phyloP scores from a whole-genome alignment of 805 yeast genomes.

The Spencermartinsiella europaea region DNA sequence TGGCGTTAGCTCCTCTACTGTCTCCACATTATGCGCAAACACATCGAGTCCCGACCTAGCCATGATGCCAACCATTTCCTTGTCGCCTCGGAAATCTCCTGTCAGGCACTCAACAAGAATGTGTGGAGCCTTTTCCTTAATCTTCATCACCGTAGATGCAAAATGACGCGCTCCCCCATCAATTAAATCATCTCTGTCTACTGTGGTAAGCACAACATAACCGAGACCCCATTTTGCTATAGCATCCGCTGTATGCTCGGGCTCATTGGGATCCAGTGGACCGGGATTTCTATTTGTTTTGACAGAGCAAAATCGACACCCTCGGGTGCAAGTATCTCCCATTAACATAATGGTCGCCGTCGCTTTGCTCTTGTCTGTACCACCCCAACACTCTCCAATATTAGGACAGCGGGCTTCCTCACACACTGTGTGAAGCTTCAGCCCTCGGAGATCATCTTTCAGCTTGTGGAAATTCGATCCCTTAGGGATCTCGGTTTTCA shows the following conservation, averaged over 20 bases:
- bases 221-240: conserved; percentile 98
- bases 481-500: conserved; percentile 94
- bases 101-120: conserved; percentile 88
- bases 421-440: conserved; percentile 91
- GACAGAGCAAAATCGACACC: conserved; percentile 97
- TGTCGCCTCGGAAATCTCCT: conserved; percentile 93
- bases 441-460: conserved; percentile 80
- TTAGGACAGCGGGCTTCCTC: conserved; percentile 99
- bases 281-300: conserved; percentile 86
- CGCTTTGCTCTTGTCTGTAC: conserved; percentile 81
- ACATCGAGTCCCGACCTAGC: conserved; percentile 90
- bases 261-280: conserved; percentile 91
- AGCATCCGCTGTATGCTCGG: conserved; percentile 97
- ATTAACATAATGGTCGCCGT: conserved; percentile 96
- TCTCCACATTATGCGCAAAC: conserved; percentile 94
- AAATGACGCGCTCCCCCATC: conserved; percentile 95
- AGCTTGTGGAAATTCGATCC: conserved; percentile 78
- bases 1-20: conserved; percentile 93
- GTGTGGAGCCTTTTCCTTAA: conserved; percentile 84
- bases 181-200: conserved; percentile 87
- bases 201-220: conserved; percentile 94
- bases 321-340: conserved; percentile 99
- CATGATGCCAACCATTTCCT: conserved; percentile 69
- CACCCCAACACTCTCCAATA: conserved; percentile 99
- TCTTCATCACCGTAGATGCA: conserved; percentile 77